Evolutionary conservation across 805 yeast genomes (phyloP), one percentile per base, ranked within the genome.

Genomic region (Schwanniomyces yamadae): DNA sequence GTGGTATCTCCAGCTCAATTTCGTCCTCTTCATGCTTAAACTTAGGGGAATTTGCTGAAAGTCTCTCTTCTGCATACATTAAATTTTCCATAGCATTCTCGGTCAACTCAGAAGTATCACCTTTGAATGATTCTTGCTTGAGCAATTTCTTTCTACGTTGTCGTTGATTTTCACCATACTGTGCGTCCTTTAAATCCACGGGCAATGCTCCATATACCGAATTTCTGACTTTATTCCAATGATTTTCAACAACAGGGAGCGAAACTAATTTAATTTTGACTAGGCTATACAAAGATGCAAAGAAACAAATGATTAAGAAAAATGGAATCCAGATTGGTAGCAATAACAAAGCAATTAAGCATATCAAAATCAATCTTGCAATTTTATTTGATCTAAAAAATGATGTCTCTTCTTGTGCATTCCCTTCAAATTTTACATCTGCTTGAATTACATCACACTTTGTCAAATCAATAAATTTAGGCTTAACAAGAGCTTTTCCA

Each of bases 321-420:
- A 71, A 35, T 1, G 80, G 78, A 14, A 76, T 53, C 78, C 80
- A 76, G 22, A 75, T 38, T 0, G 82, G 81, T 5, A 75, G 34
- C 12, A 66, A 38, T 8, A 68, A 45, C 13, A 50, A 23, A 1
- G 59, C 53, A 1, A 58, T 45, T 11, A 47, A 39, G n/a, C 52
- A 36, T 6, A 66, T 37, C 8, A 64, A 39, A 3, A 54, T 28
- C 13, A 54, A 33, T 27, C 58, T 49, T 5, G 59, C 39, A 10
- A 55, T 19, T 28, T 49, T 52, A 38, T 57, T 61, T 5, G 56
- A 46, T 31, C 69, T 47, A n/a, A 62, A 43, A 23, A 61, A 37
- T 19, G 70, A 59, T 6, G 70, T 63, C 6, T 54, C 67, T 44
- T 67, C 72, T 43, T 67, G 73, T 5, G 43, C 34, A 37, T 66